Evolutionary conservation across 768 basidiomycete species (phyloP).

Genomic region (Scleroderma bovista): DNA sequence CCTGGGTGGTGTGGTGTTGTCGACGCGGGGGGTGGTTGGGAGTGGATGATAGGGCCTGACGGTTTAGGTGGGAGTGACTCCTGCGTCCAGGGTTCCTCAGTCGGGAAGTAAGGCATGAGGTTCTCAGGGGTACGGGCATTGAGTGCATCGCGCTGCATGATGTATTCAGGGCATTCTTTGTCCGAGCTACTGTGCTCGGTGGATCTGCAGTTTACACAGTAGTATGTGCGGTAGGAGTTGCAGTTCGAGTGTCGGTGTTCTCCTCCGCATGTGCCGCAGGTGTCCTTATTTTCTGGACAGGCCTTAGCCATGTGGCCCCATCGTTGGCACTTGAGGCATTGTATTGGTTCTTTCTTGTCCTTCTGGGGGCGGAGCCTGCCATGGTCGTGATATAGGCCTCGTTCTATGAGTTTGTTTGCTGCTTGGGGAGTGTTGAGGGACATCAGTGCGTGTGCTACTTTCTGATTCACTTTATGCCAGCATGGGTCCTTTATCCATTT

Average conservation of each 20-base stretch:
- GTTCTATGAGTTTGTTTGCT: conserved; percentile 20
- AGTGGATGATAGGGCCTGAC: too few relatives aligned
- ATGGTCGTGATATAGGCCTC: conserved; percentile 14
- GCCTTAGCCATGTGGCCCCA: conserved; percentile 1
- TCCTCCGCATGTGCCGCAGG: neutral
- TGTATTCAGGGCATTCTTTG: conserved; percentile 7
- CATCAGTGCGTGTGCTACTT: conserved; percentile 19
- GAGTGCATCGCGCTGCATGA: too few relatives aligned
- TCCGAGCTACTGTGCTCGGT: conserved; percentile 2
- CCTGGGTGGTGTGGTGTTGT: too few relatives aligned
- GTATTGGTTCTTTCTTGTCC: conserved; percentile 1
- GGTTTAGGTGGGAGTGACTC: too few relatives aligned
- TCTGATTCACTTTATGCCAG: conserved; percentile 7
- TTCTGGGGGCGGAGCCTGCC: conserved; percentile 8
- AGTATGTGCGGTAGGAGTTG: neutral
- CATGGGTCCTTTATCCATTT: conserved; percentile 25
- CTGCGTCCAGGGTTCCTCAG: too few relatives aligned
- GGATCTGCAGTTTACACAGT: neutral
- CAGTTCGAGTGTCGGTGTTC: neutral
- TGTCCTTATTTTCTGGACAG: neutral
- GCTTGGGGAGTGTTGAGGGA: conserved; percentile 8
- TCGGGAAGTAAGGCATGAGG: conserved; percentile 9
- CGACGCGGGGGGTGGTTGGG: too few relatives aligned
- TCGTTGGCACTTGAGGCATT: neutral
- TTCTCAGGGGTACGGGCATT: conserved; percentile 10